A percentile compares a stretch with the other conserved stretches of the same genome.
phyloP scores from a whole-genome alignment of 1,139 yeast species.

The Eremothecium gossypii region DNA sequence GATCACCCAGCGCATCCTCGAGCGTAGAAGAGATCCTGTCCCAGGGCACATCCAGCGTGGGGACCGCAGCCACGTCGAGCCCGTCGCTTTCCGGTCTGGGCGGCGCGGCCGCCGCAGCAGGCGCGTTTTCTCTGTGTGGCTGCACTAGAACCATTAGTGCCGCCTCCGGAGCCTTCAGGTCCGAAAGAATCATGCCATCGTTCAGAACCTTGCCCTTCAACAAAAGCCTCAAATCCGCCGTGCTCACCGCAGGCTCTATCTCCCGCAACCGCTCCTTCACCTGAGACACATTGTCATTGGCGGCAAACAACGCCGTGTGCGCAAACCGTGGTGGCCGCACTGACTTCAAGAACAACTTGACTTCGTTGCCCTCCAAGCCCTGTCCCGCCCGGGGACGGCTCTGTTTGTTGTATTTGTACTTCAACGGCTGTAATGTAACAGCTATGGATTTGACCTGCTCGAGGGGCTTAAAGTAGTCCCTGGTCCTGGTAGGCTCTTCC shows the following conservation, averaged over 20 bases:
- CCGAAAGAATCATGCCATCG: constrained; percentile 31
- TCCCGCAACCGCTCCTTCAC: constrained; percentile 32
- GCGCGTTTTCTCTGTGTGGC: too few relatives aligned
- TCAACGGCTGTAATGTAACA: constrained; percentile 31
- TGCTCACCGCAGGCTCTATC: constrained; percentile 19
- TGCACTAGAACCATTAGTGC: constrained; percentile 32
- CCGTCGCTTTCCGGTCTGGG: constrained; percentile 7
- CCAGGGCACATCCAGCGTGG: constrained; percentile 30
- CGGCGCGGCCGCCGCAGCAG: constrained; percentile 17
- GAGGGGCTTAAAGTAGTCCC: constrained; percentile 24
- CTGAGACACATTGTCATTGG: constrained; percentile 31
- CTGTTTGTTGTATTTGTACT: constrained; percentile 23
- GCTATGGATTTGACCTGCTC: constrained; percentile 26
- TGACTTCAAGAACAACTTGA: constrained; percentile 34
- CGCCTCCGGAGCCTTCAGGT: constrained; percentile 16
- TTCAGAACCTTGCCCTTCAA: constrained; percentile 43
- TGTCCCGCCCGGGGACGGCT: constrained; percentile 8
- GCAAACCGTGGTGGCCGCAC: constrained; percentile 40
- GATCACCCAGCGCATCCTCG: constrained; percentile 14
- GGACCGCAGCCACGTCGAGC: constrained; percentile 1
- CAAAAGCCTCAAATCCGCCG: constrained; percentile 34
- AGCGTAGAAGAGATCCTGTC: constrained; percentile 25
- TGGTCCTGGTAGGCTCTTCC: constrained; percentile 19
- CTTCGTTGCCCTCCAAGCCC: constrained; percentile 4
- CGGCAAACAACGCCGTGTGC: constrained; percentile 19